phyloP scores from a whole-genome alignment of 306 rosid species.

The Coriaria nepalensis region DNA sequence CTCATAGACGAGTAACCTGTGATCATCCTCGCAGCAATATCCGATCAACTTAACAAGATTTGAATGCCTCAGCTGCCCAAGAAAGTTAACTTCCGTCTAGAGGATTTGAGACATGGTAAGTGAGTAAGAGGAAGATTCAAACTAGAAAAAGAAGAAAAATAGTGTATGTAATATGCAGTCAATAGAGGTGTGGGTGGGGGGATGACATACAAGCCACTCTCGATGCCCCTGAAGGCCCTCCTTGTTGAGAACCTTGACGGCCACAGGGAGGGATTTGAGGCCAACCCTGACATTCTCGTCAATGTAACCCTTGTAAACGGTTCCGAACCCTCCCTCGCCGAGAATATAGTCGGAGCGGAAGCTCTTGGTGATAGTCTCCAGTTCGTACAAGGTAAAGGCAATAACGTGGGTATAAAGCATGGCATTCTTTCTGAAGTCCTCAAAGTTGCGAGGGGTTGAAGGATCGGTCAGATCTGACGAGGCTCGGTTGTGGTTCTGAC shows the following conservation, averaged over 20 bases:
- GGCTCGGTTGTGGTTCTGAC: slow-evolving; percentile 45
- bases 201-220: slow-evolving; percentile 76
- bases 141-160: neutral
- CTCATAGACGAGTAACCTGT: slow-evolving; percentile 88
- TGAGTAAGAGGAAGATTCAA: neutral
- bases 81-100: slow-evolving; percentile 95
- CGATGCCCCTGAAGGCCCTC: slow-evolving; percentile 98
- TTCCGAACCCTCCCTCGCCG: slow-evolving; percentile 98
- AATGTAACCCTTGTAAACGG: slow-evolving; percentile 93
- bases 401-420: slow-evolving; percentile 78
- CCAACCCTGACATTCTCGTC: slow-evolving; percentile 96
- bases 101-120: neutral
- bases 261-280: slow-evolving; percentile 88
- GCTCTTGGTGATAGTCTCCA: slow-evolving; percentile 94
- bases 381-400: slow-evolving; percentile 81
- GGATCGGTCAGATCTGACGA: slow-evolving; percentile 93
- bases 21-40: slow-evolving; percentile 96
- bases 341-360: slow-evolving; percentile 84
- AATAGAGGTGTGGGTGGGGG: neutral
- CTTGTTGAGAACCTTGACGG: slow-evolving; percentile 90
- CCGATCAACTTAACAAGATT: slow-evolving; percentile 97
- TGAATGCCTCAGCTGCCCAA: slow-evolving; percentile 93
- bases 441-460: slow-evolving; percentile 68
- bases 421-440: slow-evolving; percentile 59
- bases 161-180: neutral